Evolutionary conservation across 768 basidiomycete genomes (phyloP).

Genomic region (Pholiota conissans): DNA sequence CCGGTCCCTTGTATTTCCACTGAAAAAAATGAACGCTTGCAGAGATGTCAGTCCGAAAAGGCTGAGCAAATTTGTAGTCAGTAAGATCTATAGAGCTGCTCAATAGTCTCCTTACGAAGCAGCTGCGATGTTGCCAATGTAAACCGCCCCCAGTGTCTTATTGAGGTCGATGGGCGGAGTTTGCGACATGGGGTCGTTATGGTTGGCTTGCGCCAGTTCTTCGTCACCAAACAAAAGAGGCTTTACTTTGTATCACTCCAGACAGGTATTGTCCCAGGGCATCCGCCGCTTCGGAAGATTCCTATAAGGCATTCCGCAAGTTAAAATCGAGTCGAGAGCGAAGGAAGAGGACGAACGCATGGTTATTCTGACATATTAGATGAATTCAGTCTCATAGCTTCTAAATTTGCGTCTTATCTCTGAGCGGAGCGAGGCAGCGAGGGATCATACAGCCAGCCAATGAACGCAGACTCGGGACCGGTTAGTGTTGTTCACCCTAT

Average conservation of each 20-base stretch:
- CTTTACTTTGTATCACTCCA: slow-evolving; percentile 9
- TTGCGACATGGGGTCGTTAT: slow-evolving; percentile 18
- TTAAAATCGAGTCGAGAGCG: neutral
- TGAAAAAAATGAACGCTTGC: slow-evolving; percentile 21
- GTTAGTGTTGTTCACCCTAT: slow-evolving; percentile 14
- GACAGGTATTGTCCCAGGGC: slow-evolving; percentile 3
- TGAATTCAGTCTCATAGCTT: slow-evolving; percentile 3
- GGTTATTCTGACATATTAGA: neutral
- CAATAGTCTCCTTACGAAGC: slow-evolving; percentile 7
- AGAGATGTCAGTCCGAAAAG: slow-evolving; percentile 22
- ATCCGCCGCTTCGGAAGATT: neutral
- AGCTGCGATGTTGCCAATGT: slow-evolving; percentile 20
- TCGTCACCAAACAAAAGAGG: slow-evolving; percentile 5
- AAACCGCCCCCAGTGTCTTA: slow-evolving; percentile 21
- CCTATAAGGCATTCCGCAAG: neutral
- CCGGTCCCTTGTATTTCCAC: slow-evolving; percentile 17
- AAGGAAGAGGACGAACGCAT: neutral
- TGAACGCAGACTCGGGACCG: slow-evolving; percentile 12
- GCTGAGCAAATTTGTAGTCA: slow-evolving; percentile 7
- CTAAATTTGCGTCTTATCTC: slow-evolving; percentile 12
- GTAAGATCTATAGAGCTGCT: neutral
- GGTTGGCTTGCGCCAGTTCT: neutral
- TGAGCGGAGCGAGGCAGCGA: neutral
- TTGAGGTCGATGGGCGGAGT: slow-evolving; percentile 18
- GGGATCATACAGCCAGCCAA: slow-evolving; percentile 1